Evolutionary conservation across 257 asterid genomes (phyloP).

Genomic region (Misopates orontium): DNA sequence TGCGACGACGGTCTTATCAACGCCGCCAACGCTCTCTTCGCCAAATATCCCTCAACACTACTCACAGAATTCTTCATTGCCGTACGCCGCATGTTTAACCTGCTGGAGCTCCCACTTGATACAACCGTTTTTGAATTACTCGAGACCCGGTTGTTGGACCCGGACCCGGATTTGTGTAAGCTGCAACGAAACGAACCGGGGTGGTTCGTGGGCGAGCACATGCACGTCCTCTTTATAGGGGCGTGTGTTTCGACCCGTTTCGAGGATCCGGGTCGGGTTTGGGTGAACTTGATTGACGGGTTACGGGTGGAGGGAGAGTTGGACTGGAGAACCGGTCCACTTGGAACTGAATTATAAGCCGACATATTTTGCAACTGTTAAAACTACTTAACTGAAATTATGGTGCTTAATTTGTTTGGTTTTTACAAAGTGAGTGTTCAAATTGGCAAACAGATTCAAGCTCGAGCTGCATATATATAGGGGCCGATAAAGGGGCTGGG

Average conservation of each 20-base stretch:
- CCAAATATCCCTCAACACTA: conserved; percentile 50
- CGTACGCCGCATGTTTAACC: conserved; percentile 43
- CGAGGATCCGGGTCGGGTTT: conserved; percentile 33
- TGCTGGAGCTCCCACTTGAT: conserved; percentile 36
- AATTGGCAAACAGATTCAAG: conserved; percentile 40
- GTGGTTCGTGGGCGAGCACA: conserved; percentile 65
- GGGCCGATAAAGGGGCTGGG: too few relatives aligned
- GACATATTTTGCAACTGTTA: conserved; percentile 31
- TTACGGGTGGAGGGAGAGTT: conserved; percentile 17
- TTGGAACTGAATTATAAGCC: conserved; percentile 36
- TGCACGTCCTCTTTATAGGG: conserved; percentile 40
- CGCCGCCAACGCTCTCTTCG: conserved; percentile 53
- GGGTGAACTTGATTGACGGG: conserved; percentile 29
- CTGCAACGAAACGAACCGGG: conserved; percentile 67
- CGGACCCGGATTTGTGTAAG: conserved; percentile 34
- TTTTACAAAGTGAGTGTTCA: not conserved
- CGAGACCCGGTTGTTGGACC: not conserved
- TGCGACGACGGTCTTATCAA: conserved; percentile 57
- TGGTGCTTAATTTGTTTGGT: not conserved
- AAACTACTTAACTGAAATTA: not conserved
- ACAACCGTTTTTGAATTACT: conserved; percentile 13
- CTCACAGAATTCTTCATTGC: conserved; percentile 54
- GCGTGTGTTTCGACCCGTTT: conserved; percentile 23
- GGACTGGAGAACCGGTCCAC: conserved; percentile 46
- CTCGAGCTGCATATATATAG: conserved; percentile 31